phyloP scores from a whole-genome alignment of 2,329 filamentous ascomycete species.

The Microcyclospora pomicola region DNA sequence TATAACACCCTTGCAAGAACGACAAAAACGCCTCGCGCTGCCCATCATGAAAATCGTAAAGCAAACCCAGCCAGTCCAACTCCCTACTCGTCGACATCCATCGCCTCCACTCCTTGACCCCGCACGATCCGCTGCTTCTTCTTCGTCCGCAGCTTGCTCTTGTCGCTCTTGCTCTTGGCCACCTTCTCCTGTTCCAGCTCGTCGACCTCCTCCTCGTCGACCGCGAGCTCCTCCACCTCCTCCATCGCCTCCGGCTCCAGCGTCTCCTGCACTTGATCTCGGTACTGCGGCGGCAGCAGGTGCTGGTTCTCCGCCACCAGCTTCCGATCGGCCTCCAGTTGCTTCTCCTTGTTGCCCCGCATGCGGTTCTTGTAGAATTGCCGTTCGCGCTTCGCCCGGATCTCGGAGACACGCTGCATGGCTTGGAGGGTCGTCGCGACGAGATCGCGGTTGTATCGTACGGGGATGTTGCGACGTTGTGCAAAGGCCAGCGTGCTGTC shows the following conservation, averaged over 20 bases:
- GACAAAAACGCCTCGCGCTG: too few species aligned
- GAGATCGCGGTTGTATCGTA: constrained; percentile 90
- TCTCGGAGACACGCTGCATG: constrained; percentile 82
- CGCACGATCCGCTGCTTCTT: constrained; percentile 34
- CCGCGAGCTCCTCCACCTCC: constrained; percentile 37
- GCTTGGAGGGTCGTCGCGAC: constrained; percentile 76
- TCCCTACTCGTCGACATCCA: constrained; percentile 23
- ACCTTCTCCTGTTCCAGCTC: constrained; percentile 18
- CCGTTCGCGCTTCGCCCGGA: constrained; percentile 68
- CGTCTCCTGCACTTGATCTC: constrained; percentile 33
- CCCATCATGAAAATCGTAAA: too few species aligned
- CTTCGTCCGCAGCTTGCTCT: constrained; percentile 32
- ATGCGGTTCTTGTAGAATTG: constrained; percentile 91
- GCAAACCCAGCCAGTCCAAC: too few species aligned
- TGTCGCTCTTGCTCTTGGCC: constrained; percentile 10
- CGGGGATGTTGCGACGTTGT: constrained; percentile 81
- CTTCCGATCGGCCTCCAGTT: constrained; percentile 68
- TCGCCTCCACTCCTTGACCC: constrained; percentile 31
- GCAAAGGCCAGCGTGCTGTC: constrained; percentile 89
- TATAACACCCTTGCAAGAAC: too few species aligned
- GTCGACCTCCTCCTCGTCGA: constrained; percentile 30
- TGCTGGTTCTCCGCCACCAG: constrained; percentile 87
- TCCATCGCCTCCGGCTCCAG: constrained; percentile 45
- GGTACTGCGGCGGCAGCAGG: constrained; percentile 53
- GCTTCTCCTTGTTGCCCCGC: constrained; percentile 74